phyloP scores from a whole-genome alignment of 352 stramenopile species.

The Globisporangium echinulatum region DNA sequence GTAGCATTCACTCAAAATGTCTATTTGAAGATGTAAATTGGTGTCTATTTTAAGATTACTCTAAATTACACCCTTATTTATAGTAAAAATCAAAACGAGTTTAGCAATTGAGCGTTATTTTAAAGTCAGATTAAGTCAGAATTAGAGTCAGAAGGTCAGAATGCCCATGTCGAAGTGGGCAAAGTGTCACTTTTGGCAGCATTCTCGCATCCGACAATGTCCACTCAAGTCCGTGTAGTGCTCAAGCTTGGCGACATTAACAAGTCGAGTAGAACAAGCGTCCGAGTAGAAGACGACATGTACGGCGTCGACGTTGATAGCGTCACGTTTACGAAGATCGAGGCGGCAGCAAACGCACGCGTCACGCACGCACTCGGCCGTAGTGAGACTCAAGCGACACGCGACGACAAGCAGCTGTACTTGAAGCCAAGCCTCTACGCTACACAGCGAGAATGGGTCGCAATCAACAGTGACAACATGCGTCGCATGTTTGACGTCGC shows the following conservation, averaged over 20 bases:
- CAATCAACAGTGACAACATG: background rate
- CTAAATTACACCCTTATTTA: background rate
- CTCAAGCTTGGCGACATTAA: background rate
- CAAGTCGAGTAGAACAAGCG: background rate
- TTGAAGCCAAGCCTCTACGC: background rate
- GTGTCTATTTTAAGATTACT: background rate
- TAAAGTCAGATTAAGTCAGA: background rate
- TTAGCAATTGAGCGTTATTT: background rate
- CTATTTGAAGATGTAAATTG: background rate
- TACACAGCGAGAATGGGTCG: background rate
- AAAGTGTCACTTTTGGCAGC: background rate
- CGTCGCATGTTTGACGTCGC: background rate
- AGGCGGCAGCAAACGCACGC: background rate
- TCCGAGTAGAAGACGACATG: background rate
- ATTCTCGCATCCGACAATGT: background rate
- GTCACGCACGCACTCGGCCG: background rate
- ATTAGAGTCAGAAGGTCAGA: background rate
- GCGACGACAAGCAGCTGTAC: background rate
- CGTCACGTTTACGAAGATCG: background rate
- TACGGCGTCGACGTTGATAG: background rate
- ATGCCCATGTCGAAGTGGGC: background rate
- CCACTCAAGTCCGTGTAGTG: background rate
- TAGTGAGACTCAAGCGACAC: background rate
- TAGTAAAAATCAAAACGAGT: background rate
- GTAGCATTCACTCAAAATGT: background rate